Evolutionary conservation across 805 yeast species (phyloP), one percentile per base, ranked within the genome.

Genomic region (Saccharomyces eubayanus): DNA sequence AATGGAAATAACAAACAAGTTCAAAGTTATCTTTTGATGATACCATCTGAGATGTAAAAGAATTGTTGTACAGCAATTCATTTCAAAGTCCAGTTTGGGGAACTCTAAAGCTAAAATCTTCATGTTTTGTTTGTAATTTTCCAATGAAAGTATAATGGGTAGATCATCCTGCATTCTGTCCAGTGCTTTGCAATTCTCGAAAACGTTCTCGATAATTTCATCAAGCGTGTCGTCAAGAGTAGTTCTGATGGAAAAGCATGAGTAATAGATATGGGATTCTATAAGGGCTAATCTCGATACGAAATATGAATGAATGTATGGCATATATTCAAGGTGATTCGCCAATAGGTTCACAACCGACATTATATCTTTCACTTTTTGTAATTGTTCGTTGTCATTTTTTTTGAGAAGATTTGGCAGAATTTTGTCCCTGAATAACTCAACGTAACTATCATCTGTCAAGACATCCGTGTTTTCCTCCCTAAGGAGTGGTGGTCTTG

Each of bases 401-500:
- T 24, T 40, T 5, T 24, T 30, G 12, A n/a, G 21, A 6, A 16
- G 43, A 31, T 30, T 31, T 36, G 29, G 40, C 6, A 55, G 29
- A 8, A 36, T 29, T 24, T 36, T 31, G 12, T 46, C 31, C 49
- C 45, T n/a, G 40, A 54, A 27, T 31, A 56, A 24, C 46, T 28
- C 6, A 12, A 20, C 46, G 49, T 60, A 55, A 36, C 52, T 50
- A n/a, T 51, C 53, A 31, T 59, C 60, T 6, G 16, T 5, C n/a
- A 11, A 30, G 11, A 54, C 29, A 36, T 54, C 51, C 28, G 47
- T 50, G 14, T 52, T 54, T 10, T 48, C 50, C 16, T 53, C 47
- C 27, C 50, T 47, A 10, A 62, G 53, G 6, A 59, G 40, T 2
- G 62, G 62, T 11, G 58, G 54, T 10, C 46, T 53, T 11, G 56